Conservation (phyloP, 2,329 filamentous ascomycete species). For the Cytospora paraplurivora region DNA sequence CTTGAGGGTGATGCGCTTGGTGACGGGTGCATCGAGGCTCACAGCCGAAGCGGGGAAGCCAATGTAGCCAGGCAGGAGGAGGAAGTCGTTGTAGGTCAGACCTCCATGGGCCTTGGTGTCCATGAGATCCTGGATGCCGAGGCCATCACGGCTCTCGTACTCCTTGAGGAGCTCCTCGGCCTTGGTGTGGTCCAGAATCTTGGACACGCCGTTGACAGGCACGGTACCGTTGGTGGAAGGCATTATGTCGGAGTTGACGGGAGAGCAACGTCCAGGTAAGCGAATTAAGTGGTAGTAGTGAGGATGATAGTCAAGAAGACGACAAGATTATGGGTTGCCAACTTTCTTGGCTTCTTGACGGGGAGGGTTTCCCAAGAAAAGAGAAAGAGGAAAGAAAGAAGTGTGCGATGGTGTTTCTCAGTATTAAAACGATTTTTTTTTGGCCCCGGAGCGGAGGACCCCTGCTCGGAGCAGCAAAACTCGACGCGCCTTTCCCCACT, state of each 20-base stretch:
- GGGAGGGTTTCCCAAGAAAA: conserved; percentile 30
- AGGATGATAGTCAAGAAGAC: conserved; percentile 24
- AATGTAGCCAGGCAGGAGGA: conserved; percentile 95
- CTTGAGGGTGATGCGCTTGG: conserved; percentile 94
- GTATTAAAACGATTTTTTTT: conserved; percentile 24
- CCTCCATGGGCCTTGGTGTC: conserved; percentile 91
- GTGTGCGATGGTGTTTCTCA: conserved; percentile 5
- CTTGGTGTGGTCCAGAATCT: conserved; percentile 71
- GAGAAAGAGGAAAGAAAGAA: conserved; percentile 20
- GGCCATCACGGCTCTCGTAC: conserved; percentile 80
- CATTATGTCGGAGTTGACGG: conserved; percentile 57
- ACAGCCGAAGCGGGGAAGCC: conserved; percentile 94
- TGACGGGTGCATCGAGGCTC: conserved; percentile 84
- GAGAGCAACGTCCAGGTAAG: conserved; percentile 23
- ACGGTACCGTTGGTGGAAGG: conserved; percentile 67
- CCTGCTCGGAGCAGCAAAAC: conserved; percentile 17
- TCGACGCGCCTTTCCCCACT: conserved; percentile 19
- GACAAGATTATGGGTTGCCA: conserved; percentile 22
- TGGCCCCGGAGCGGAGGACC: neutral
- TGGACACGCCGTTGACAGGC: conserved; percentile 49
- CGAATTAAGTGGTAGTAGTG: conserved; percentile 6
- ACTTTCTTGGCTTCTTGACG: conserved; percentile 27
- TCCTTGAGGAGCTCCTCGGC: conserved; percentile 81
- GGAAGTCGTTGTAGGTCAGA: conserved; percentile 98
- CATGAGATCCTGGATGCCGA: conserved; percentile 82